Conservation (phyloP, 148 eudicot genomes). For the Arctostaphylos glauca region DNA sequence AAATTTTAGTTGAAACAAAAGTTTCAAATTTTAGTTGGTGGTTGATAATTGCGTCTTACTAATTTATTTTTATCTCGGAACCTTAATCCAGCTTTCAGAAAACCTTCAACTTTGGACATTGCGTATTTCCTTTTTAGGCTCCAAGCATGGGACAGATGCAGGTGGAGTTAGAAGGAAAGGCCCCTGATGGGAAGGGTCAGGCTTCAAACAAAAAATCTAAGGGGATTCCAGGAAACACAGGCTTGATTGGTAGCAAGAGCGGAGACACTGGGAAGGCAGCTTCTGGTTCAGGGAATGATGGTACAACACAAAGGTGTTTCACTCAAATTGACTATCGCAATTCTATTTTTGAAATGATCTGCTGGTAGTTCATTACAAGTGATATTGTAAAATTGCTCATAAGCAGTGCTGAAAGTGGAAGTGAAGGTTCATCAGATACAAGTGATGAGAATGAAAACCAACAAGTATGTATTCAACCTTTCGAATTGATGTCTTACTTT, state of each 20-base stretch:
- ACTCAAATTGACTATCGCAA: background rate
- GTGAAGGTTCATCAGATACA: slow-evolving; percentile 71
- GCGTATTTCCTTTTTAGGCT: slow-evolving; percentile 27
- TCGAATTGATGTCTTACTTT: background rate
- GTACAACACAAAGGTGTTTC: slow-evolving; percentile 73
- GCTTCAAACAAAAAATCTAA: slow-evolving; percentile 50
- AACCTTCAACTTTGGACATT: background rate
- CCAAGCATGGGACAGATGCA: slow-evolving; percentile 40
- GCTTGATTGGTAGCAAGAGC: slow-evolving; percentile 39
- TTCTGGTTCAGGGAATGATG: slow-evolving; percentile 95
- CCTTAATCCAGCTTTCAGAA: background rate
- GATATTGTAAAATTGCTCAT: slow-evolving; percentile 13
- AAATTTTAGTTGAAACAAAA: background rate
- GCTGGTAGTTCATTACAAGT: no score
- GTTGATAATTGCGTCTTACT: background rate
- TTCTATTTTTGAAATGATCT: no score
- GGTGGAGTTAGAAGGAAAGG: slow-evolving; percentile 55
- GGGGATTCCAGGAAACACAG: slow-evolving; percentile 43
- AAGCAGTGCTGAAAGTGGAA: slow-evolving; percentile 85
- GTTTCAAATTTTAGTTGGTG: background rate
- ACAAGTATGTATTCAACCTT: slow-evolving; percentile 36
- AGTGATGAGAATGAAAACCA: slow-evolving; percentile 72
- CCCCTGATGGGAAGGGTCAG: slow-evolving; percentile 47
- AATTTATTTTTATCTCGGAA: background rate
- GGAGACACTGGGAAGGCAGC: slow-evolving; percentile 64